Base-by-base conservation (phyloP, 2,329 filamentous ascomycete species). In the Coniella vitis region DNA sequence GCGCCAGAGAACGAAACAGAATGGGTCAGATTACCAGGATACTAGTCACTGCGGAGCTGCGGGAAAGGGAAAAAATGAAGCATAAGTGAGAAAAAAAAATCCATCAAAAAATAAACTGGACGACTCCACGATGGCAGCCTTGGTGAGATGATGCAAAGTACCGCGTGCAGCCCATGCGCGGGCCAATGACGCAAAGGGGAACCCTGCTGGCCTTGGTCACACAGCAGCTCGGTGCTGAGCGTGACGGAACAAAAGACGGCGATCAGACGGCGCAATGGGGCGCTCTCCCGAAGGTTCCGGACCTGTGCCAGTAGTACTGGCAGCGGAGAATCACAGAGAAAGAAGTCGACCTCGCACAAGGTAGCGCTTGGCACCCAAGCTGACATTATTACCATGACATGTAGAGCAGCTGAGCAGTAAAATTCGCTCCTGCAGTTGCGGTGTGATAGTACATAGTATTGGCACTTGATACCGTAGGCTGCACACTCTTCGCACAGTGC, bases 221-320 rank as follows among this genome's bases (percentile, higher is more conserved):
- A 34, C 40, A 32, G 25, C 17, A 34, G 17, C 16, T 29, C 17
- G 13, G 4, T 42, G 9, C 25, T 29, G 25, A 10, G 25, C 16
- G 40, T 13, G 16, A 32, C 16, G 13, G 40, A 16, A n/a, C 12
- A 19, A 34, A 42, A 17, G 12, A 34, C 22, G 10, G 16, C 25
- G 17, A 8, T 34, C 29, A 34, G 29, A 41, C 31, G 39, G 22
- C 39, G n/a, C n/a, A n/a, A n/a, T n/a, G n/a, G n/a, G 44, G 44
- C 38, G 38, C 19, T 20, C 36, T 47, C 20, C 36, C 36, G 36
- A 39, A 35, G 44, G 22, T 47, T 47, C 44, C 44, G 43, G 38
- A 32, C 22, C 25, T 12, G 17, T 45, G 10, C 5, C 12, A 20
- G 22, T 4, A 25, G 36, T 45, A 29, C 5, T 17, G 34, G 22